Conservation (phyloP, 1,284 basidiomycete species). For the Sporisorium scitamineum region DNA sequence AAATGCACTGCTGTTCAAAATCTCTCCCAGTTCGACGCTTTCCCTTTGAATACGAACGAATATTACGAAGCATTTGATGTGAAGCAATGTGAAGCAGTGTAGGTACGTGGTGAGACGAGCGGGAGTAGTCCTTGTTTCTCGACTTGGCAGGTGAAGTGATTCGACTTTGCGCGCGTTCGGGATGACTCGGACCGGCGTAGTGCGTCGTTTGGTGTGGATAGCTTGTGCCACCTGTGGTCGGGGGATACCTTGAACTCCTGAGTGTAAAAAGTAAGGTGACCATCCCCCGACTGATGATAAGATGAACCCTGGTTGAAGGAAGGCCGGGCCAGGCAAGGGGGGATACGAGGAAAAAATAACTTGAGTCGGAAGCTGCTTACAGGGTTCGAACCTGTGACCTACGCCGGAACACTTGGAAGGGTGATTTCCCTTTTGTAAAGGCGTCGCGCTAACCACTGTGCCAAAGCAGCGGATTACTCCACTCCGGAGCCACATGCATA, state of each 20-base stretch:
- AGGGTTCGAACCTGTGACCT: slow-evolving; percentile 49
- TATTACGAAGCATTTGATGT: neutral
- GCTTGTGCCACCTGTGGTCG: no score
- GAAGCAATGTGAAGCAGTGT: slow-evolving; percentile 5
- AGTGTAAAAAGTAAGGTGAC: no score
- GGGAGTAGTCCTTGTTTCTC: no score
- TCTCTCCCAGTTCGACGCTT: neutral
- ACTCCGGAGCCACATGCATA: neutral
- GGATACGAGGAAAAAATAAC: neutral
- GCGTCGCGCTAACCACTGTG: slow-evolving; percentile 30
- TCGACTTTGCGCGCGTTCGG: no score
- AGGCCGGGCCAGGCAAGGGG: no score
- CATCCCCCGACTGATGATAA: no score
- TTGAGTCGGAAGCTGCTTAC: slow-evolving; percentile 22
- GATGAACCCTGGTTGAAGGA: no score
- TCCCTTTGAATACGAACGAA: slow-evolving; percentile 13
- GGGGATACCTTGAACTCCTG: no score
- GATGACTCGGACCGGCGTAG: no score
- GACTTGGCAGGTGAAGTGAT: no score
- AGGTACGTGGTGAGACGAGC: neutral
- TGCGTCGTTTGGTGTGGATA: no score
- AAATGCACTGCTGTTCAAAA: slow-evolving; percentile 8
- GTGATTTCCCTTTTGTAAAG: slow-evolving; percentile 26
- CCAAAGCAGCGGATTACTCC: slow-evolving; percentile 19
- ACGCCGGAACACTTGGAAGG: slow-evolving; percentile 15